Evolutionary conservation across 139 green algal species (phyloP).

Genomic region (Tetraselmis chui): DNA sequence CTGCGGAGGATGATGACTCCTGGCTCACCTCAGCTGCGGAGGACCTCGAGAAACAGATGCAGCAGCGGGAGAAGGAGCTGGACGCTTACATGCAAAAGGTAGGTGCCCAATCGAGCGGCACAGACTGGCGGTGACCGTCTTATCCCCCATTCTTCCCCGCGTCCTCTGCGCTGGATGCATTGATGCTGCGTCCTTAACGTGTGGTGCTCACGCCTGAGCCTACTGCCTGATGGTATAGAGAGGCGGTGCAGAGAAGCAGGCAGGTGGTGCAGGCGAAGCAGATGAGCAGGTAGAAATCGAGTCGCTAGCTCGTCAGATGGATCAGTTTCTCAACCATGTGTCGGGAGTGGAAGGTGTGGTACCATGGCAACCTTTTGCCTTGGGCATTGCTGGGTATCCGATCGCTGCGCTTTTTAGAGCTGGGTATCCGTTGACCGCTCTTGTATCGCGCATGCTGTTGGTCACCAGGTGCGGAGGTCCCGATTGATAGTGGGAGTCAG

Average conservation of each 20-base stretch:
- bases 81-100: constrained; percentile 33
- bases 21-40: neutral
- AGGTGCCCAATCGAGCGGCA: neutral
- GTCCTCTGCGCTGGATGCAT: too few relatives aligned
- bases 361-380: neutral
- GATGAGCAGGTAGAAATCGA: neutral
- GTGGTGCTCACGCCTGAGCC: too few relatives aligned
- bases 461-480: constrained; percentile 37
- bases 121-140: too few relatives aligned
- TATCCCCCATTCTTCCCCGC: too few relatives aligned
- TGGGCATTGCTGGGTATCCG: too few relatives aligned
- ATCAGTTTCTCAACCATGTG: neutral
- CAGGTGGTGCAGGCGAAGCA: neutral
- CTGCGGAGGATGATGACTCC: neutral
- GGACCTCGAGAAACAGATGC: constrained; percentile 19
- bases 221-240: too few relatives aligned
- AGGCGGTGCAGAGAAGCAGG: neutral
- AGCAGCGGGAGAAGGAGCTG: constrained; percentile 24
- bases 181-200: too few relatives aligned
- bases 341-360: neutral
- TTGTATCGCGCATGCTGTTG: neutral
- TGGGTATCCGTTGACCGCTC: too few relatives aligned
- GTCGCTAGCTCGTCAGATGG: neutral
- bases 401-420: too few relatives aligned
- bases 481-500: neutral